These are phyloP conservation scores for Penicillium pulvis DNA, from an alignment of 495 filamentous ascomycete species.

Conservation along the genomic window DNA sequence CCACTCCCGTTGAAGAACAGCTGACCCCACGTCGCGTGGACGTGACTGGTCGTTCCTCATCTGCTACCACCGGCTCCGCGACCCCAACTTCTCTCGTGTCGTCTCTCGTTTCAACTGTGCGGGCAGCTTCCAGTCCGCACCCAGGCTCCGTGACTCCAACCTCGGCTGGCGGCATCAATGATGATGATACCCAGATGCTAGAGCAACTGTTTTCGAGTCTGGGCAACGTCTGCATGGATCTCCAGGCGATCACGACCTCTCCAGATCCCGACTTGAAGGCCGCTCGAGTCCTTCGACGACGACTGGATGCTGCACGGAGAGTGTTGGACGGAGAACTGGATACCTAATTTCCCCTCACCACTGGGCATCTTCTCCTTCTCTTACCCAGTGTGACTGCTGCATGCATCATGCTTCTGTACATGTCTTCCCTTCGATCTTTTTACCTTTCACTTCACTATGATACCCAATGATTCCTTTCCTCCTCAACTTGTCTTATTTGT, in stretches of 20 bases:
- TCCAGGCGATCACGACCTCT: slow-evolving; percentile 59
- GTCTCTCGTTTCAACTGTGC: slow-evolving; percentile 42
- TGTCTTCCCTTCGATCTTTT: slow-evolving; percentile 15
- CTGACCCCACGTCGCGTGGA: slow-evolving; percentile 7
- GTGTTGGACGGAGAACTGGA: slow-evolving; percentile 67
- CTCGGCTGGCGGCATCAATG: slow-evolving; percentile 51
- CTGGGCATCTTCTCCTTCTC: slow-evolving; percentile 7
- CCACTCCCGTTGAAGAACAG: slow-evolving; percentile 8
- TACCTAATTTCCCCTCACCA: slow-evolving; percentile 23
- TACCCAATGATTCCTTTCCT: slow-evolving; percentile 24
- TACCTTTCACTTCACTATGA: slow-evolving; percentile 22
- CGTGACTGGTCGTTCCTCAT: slow-evolving; percentile 28
- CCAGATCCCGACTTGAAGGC: slow-evolving; percentile 57
- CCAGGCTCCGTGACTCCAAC: slow-evolving; percentile 34
- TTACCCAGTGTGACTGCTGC: slow-evolving; percentile 16
- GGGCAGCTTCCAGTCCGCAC: slow-evolving; percentile 42
- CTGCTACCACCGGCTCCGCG: slow-evolving; percentile 32
- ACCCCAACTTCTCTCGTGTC: slow-evolving; percentile 44
- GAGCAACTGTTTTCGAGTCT: slow-evolving; percentile 75
- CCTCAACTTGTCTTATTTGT: neutral
- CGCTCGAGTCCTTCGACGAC: slow-evolving; percentile 61
- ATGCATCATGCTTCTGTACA: slow-evolving; percentile 16
- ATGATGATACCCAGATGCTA: slow-evolving; percentile 74
- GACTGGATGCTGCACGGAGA: slow-evolving; percentile 71
- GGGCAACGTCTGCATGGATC: slow-evolving; percentile 64